Base-by-base conservation (phyloP, 768 basidiomycete species). In the Boletellus sp. region DNA sequence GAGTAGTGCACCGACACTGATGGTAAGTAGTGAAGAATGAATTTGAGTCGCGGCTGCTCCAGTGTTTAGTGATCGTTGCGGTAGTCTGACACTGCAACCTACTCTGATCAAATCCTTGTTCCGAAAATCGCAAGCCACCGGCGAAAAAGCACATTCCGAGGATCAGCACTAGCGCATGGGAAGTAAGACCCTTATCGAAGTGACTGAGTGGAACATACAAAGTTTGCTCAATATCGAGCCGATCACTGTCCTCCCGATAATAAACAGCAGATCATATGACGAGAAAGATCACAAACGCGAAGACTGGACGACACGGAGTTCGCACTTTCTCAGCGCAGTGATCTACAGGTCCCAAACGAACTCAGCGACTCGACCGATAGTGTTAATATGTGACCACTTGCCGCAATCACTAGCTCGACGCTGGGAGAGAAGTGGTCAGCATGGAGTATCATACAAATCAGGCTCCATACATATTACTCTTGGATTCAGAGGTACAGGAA, bases 71-170 rank as follows among this genome's bases (percentile, higher is more conserved):
- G 33, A 43, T 16, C 38, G 15, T 15, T 13, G 8, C 19, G 13
- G 8, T n/a, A 19, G 15, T 32, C 19, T 6, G 23, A 49, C 6
- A 1, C 15, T 20, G 32, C 15, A 32, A 73, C 86, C 61, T 55
- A 88, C 88, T 83, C 35, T 77, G 69, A 42, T 84, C 83, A 59
- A 90, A 88, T 1, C 84, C 88, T 69, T 91, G 90, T 57, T 90
- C 85, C 17, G 84, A 85, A 61, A 81, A 91, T 57, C 79, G 79
- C 44, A 83, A 70, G 17, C 90, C 90, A 48, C 89, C 90, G 19
- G 86, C 88, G 57, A 92, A 91, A 71, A 92, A 92, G 61, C 90
- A 91, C 90, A 93, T 90, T 42, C 90, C 90, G 26, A 92, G 75
- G 16, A 93, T 83, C 43, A 94, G 76, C 31, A 91, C 85, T 87